Conservation (phyloP, 352 stramenopile species). For the Poterioochromonas sp. region DNA sequence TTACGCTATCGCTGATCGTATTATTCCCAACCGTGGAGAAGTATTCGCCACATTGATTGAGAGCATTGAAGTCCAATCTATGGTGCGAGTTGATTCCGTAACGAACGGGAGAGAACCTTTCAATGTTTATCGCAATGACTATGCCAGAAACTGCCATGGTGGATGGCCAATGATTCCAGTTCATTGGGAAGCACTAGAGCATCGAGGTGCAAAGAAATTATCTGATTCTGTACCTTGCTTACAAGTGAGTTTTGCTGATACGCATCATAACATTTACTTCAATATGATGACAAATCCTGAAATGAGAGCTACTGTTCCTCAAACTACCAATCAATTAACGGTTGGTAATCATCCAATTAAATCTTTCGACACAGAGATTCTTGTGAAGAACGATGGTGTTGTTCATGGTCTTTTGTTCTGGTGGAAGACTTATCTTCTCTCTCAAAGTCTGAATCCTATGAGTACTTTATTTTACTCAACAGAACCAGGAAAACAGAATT, state of each 20-base stretch:
- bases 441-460: background rate
- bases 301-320: background rate
- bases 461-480: background rate
- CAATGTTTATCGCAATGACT: background rate
- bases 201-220: background rate
- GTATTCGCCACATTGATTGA: background rate
- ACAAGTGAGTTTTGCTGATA: background rate
- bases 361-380: background rate
- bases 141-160: background rate
- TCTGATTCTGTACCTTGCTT: too few species aligned
- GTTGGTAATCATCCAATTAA: background rate
- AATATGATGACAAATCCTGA: background rate
- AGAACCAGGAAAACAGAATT: background rate
- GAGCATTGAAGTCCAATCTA: background rate
- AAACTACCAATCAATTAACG: background rate
- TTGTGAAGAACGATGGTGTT: background rate
- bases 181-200: background rate
- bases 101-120: background rate
- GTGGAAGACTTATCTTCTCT: constrained; percentile 7
- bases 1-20: background rate
- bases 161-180: background rate
- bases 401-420: background rate
- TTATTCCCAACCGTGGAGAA: background rate
- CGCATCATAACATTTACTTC: background rate
- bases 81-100: background rate